Evolutionary conservation across 2,329 filamentous ascomycete genomes (phyloP).

Genomic region (Apiospora marii): DNA sequence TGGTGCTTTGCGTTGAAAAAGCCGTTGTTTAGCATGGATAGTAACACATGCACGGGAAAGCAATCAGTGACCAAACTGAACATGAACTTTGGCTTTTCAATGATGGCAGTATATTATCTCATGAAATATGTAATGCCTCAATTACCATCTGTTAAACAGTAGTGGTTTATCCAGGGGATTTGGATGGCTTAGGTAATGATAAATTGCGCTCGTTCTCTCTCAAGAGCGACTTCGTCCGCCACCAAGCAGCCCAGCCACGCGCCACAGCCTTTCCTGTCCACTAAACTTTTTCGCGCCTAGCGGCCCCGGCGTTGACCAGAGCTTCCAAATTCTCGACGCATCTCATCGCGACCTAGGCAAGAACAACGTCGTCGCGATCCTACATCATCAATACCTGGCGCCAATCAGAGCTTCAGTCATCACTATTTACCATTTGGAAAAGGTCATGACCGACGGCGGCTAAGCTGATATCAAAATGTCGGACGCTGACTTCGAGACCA

Average conservation of each 20-base stretch:
- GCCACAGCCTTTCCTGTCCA: not conserved
- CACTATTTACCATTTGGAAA: constrained; percentile 16
- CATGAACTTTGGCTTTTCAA: not conserved
- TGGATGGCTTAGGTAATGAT: not conserved
- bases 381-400: constrained; percentile 10
- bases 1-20: not conserved
- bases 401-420: not conserved
- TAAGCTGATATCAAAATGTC: constrained; percentile 59
- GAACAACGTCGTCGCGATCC: not conserved
- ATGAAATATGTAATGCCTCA: not conserved
- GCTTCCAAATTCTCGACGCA: constrained; percentile 21
- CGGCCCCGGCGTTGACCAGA: not conserved
- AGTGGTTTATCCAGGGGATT: not conserved
- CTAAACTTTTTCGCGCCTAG: constrained; percentile 10
- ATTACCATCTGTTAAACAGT: not conserved
- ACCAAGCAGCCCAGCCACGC: not conserved
- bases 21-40: not conserved
- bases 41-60: not conserved
- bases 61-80: not conserved
- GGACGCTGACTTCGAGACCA: constrained; percentile 85
- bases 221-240: not conserved
- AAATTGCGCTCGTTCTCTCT: not conserved
- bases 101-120: not conserved
- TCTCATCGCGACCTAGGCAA: not conserved
- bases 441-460: constrained; percentile 30